Evolutionary conservation across 805 yeast genomes (phyloP).

Genomic region (Myxozyma udenii): DNA sequence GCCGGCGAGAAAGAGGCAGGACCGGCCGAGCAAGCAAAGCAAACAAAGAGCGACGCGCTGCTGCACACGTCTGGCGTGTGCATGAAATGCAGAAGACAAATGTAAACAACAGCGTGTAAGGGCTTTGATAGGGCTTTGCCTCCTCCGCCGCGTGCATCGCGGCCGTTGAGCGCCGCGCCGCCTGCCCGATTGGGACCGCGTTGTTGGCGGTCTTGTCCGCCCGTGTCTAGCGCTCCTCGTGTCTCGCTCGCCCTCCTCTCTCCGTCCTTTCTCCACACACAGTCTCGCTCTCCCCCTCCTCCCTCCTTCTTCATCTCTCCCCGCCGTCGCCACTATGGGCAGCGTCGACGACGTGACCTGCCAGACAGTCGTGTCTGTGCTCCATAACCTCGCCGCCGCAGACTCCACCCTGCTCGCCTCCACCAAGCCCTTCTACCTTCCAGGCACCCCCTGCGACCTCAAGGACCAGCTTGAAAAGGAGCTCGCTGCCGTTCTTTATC

Average conservation of each 20-base stretch:
- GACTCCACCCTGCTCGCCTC: slow-evolving; percentile 26
- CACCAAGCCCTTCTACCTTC: slow-evolving; percentile 27
- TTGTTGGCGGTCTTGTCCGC: too few species aligned
- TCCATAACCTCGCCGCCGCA: slow-evolving; percentile 29
- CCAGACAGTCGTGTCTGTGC: slow-evolving; percentile 29
- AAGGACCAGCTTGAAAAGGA: slow-evolving; percentile 30
- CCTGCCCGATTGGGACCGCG: neutral
- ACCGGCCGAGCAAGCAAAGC: too few species aligned
- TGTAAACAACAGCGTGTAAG: too few species aligned
- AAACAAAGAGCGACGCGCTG: too few species aligned
- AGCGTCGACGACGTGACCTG: slow-evolving; percentile 29
- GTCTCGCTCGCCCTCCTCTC: too few species aligned
- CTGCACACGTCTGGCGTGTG: too few species aligned
- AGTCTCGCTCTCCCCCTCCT: slow-evolving; percentile 1
- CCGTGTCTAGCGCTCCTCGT: too few species aligned
- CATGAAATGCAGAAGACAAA: too few species aligned
- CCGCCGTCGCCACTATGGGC: slow-evolving; percentile 16
- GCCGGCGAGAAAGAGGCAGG: neutral
- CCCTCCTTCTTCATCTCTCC: neutral
- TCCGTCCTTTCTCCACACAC: too few species aligned
- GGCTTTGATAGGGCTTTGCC: too few species aligned
- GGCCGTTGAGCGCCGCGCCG: neutral
- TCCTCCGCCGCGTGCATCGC: too few species aligned
- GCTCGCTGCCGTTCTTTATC: slow-evolving; percentile 27
- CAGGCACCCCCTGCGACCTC: slow-evolving; percentile 29